These are phyloP conservation scores for Termitomyces bulborhizus DNA, from an alignment of 768 basidiomycete species.

Conservation along the genomic window DNA sequence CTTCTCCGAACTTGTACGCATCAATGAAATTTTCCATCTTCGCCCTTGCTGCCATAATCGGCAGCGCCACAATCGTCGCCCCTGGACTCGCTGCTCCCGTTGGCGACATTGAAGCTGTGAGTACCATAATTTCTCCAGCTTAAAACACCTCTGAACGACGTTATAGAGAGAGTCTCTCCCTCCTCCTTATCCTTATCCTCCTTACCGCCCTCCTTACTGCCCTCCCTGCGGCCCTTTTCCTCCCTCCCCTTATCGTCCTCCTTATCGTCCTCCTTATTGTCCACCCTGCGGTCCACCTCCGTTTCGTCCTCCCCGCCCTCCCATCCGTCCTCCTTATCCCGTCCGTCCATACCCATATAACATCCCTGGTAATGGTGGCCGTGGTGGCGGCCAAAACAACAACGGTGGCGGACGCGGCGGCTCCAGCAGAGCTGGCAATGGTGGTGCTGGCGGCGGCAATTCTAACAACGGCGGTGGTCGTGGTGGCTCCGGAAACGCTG, in stretches of 20 bases:
- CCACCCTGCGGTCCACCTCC: background rate
- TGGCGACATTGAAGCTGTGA: conserved; percentile 2
- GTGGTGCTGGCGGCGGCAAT: background rate
- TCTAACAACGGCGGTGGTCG: background rate
- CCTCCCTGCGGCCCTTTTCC: background rate
- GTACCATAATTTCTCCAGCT: background rate
- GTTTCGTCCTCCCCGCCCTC: background rate
- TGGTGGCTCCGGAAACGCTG: background rate
- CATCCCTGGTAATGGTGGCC: background rate
- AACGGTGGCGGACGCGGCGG: background rate
- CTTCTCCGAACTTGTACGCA: no score
- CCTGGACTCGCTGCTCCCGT: background rate
- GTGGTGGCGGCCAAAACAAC: background rate
- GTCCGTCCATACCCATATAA: background rate
- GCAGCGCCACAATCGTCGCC: conserved; percentile 1
- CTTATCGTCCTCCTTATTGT: background rate
- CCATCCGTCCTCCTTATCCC: background rate
- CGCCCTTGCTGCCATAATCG: conserved; percentile 1
- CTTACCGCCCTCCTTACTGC: background rate
- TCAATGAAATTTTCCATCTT: background rate
- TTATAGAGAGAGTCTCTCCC: background rate
- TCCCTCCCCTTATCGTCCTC: background rate
- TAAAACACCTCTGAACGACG: background rate
- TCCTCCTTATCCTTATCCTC: background rate
- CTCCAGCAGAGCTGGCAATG: background rate